Evolutionary conservation across 108 stramenopile species (phyloP), one percentile per base, ranked within the genome.

Genomic region (Pseudonitzschia multiseries): DNA sequence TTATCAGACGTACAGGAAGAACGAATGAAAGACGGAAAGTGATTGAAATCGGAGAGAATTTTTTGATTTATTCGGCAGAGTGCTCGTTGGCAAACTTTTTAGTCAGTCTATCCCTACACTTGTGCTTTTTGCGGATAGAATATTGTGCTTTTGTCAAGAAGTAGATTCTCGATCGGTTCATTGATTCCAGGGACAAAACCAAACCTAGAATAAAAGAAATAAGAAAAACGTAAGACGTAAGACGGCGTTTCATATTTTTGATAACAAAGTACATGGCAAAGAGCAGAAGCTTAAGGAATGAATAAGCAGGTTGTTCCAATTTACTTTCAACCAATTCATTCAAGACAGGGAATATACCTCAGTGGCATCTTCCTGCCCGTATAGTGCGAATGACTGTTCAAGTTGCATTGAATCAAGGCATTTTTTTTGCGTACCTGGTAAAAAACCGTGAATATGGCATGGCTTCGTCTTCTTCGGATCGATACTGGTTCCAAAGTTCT

Each of bases 371-470:
- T n/a, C n/a, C n/a, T n/a, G n/a, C n/a, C n/a, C 24, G 8, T 54
- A 2, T 5, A 21, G 2, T 8, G 8, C 21, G 8, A 54, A 54
- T 17, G 57, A 59, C 13, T 8, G 27, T 59, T 8, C 18, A 28
- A 31, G 17, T 33, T 87, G 46, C 12, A 18, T 18, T 5, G 17
- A 48, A 48, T 2, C 46, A 48, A 2, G 4, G 2, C 36, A 36
- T 6, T 6, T 5, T 36, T 6, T 48, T 48, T 14, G 14, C 46
- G 46, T 48, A 48, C 46, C 46, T 70, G 0, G 87, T 90, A 59
- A 89, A 93, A 57, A 90, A 93, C 17, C 89, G 84, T 22, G 87
- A 77, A 46, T 82, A 84, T 15, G 92, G 92, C 80, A 93, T 90
- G 27, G 70, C 78, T 53, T 86, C 86, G 32, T 92, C 91, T 59